These are phyloP conservation scores for Eragrostis curvula DNA, from an alignment of 176 grass and related monocot genomes.

Conservation along the genomic window DNA sequence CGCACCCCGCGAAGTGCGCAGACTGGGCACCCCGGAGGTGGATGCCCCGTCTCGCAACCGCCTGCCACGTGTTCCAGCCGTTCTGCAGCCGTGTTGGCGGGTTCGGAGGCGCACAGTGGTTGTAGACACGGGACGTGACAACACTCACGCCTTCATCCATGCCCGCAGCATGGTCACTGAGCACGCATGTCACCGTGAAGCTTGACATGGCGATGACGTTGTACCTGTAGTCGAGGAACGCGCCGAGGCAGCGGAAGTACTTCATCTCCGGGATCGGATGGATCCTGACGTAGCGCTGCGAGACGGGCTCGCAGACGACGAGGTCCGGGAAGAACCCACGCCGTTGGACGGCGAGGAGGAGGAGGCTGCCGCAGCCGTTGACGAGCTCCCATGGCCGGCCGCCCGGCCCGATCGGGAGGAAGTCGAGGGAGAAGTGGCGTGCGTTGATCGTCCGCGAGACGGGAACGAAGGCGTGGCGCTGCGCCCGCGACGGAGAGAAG, in stretches of 20 bases:
- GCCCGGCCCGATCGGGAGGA: not conserved
- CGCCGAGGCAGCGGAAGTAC: not conserved
- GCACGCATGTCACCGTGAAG: not conserved
- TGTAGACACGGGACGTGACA: too few relatives aligned
- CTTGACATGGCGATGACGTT: not conserved
- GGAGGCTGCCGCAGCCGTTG: not conserved
- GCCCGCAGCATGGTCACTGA: too few relatives aligned
- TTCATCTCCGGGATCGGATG: not conserved
- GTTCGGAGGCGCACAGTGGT: too few relatives aligned
- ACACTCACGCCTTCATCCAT: too few relatives aligned
- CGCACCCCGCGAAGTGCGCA: too few relatives aligned
- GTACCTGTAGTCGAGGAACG: not conserved
- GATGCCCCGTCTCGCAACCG: too few relatives aligned
- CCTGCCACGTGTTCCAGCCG: too few relatives aligned
- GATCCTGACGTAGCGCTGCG: not conserved
- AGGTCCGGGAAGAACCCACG: slow-evolving; percentile 10
- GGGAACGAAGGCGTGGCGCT: not conserved
- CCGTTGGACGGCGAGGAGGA: slow-evolving; percentile 6
- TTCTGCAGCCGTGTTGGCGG: too few relatives aligned
- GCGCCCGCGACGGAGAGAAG: too few relatives aligned
- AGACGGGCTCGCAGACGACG: slow-evolving; percentile 23
- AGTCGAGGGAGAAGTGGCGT: slow-evolving; percentile 28
- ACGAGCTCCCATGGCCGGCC: not conserved
- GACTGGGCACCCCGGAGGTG: too few relatives aligned
- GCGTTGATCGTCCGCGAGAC: not conserved